Base-by-base conservation (phyloP, 192 early-diverging fungal species). In the Umbelopsis isabellina region DNA sequence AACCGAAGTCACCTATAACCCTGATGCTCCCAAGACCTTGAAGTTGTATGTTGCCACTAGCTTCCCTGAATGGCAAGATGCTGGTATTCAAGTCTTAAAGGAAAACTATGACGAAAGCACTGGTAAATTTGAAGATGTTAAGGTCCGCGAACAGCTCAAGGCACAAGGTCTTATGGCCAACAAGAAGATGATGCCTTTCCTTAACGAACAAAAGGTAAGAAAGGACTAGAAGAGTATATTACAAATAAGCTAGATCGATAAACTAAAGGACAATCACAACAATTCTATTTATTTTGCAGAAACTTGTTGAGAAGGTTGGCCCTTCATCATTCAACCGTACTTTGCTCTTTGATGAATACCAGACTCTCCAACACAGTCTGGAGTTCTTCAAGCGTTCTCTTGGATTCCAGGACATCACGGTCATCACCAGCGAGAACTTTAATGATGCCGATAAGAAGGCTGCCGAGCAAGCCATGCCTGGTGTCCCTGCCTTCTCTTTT, bases 121-220 rank as follows among this genome's bases (percentile, higher is more conserved):
- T 22, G 72, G 79, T 49, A 78, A 82, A 37, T 92, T 97, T 75
- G 87, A 89, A 69, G 91, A 94, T 66, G 90, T 87, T 72, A 89
- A 91, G 75, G 80, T 92, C 51, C 83, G 91, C 51, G 89, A 81
- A 8, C 69, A 84, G 21, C 83, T 98, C 73, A 84, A 78, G 61
- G 72, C 80, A 33, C 82, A 76, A 66, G 95, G 92, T 45, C 71
- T 98, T 77, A 83, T 92, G 75, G 97, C 96, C 84, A 92, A 98
- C 84, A 98, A 97, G 84, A 90, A 91, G 79, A 91, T 87, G n/a
- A 98, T 98, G 95, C 94, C 95, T 18, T 99, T 99, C 83, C 86
- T 95, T 53, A 89, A 95, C 58, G 87, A 91, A 49, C 73, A 76
- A 67, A 80, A 80, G 61, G 65, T 66, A 67, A 71, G 13, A 30